A percentile compares a stretch with the other conserved stretches of the same genome.
phyloP scores from a whole-genome alignment of 208 protist genomes.

The Entamoeba histolytica region DNA sequence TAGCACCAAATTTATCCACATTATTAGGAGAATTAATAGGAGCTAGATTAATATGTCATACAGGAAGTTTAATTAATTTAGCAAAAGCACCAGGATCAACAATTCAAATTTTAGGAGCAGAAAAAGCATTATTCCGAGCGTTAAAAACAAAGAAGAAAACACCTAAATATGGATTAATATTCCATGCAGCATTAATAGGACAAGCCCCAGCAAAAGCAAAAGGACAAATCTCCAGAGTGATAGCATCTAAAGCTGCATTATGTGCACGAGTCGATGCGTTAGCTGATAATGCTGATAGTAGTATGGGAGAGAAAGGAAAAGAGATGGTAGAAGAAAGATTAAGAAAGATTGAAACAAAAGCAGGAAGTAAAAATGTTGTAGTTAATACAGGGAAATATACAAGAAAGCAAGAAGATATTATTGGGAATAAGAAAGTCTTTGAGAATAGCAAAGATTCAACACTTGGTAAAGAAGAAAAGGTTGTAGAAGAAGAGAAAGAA shows the following conservation, averaged over 20 bases:
- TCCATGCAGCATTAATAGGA: constrained; percentile 82
- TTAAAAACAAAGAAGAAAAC: constrained; percentile 59
- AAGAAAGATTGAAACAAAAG: background rate
- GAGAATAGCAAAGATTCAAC: background rate
- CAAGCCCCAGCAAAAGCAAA: constrained; percentile 45
- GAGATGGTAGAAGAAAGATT: background rate
- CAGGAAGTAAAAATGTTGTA: background rate
- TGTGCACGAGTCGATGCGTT: background rate
- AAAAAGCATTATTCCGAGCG: constrained; percentile 92
- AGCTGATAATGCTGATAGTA: background rate
- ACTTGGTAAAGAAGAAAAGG: background rate
- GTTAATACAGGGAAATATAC: background rate
- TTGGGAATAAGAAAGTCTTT: background rate
- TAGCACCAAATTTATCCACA: constrained; percentile 77
- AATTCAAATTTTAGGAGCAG: constrained; percentile 97
- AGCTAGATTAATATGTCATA: constrained; percentile 50
- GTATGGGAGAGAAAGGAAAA: background rate
- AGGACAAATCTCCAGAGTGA: background rate
- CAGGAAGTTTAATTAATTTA: constrained; percentile 70
- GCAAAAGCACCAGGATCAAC: constrained; percentile 96
- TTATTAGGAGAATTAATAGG: constrained; percentile 90
- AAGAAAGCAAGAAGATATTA: background rate
- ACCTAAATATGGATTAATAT: constrained; percentile 96
- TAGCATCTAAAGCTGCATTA: background rate
- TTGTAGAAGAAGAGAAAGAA: too few species aligned